Base-by-base conservation (phyloP, 495 filamentous ascomycete genomes). In the Physcia stellaris region DNA sequence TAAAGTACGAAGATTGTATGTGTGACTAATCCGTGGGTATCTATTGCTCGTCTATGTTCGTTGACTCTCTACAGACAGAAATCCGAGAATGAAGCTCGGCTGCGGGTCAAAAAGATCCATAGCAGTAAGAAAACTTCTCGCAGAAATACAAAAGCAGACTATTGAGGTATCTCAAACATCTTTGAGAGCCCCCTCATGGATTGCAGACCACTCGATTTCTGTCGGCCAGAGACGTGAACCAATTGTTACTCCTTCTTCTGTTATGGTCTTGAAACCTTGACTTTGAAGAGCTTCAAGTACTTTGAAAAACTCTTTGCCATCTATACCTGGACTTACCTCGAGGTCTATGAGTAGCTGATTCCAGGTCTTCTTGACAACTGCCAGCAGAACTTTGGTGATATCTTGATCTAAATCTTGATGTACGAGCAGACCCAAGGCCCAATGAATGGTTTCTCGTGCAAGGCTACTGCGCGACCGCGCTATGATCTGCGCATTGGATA, bases 61-160 rank as follows among this genome's bases (percentile, higher is more conserved):
- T 11, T 23, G 24, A 30, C 16, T 15, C 4, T 7, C 13, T 20
- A 20, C 41, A 94, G 86, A 42, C 68, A 83, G 58, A 78, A 76
- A 37, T 66, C 70, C 15, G 80, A 79, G 39, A 83, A 80, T 40
- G 74, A 85, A 42, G 54, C 60, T n/a, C 64, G 86, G 36, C 44
- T 94, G 24, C 75, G 65, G 52, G 56, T 51, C 12, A 96, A 95
- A 60, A 94, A 92, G 60, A 47, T 64, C 20, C 80, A 80, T 35
- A 77, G 79, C 47, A 71, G 63, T 34, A 96, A 95, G 63, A 96
- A 96, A 58, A 68, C 66, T 18, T 68, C 62, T 41, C 71, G 86
- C 17, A 71, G 68, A 56, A 64, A 71, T 52, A 48, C 41, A 20
- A 43, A 40, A 21, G 31, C 55, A 51, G 40, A 47, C 35, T 35